Conservation (phyloP, 2,329 filamentous ascomycete genomes). For the Ampelomyces quisqualis region DNA sequence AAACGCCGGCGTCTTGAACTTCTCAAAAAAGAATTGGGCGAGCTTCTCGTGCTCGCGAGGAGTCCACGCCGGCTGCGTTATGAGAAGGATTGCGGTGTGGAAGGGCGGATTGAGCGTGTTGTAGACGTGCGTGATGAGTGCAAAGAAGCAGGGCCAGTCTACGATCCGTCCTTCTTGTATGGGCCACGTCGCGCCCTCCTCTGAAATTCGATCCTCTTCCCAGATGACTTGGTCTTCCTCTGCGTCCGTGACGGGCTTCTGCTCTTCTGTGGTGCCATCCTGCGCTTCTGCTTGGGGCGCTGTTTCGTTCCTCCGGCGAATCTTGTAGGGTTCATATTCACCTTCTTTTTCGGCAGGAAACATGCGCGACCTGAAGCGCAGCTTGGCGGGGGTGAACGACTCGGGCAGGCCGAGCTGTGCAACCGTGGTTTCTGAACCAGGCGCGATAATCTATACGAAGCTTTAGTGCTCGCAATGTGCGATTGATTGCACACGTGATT, state of each 20-base stretch:
- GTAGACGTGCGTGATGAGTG: constrained; percentile 89
- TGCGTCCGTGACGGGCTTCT: constrained; percentile 43
- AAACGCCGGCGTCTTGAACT: constrained; percentile 90
- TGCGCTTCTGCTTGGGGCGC: too few species aligned
- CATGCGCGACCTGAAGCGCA: constrained; percentile 90
- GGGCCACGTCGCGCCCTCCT: constrained; percentile 88
- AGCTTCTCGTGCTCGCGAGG: constrained; percentile 82
- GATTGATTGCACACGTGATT: neutral
- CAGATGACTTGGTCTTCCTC: constrained; percentile 65
- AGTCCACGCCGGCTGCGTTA: constrained; percentile 88
- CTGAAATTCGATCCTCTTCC: constrained; percentile 84
- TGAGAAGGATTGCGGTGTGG: constrained; percentile 89
- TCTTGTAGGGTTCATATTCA: constrained; percentile 78
- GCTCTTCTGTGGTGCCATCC: constrained; percentile 21
- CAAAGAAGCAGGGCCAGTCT: constrained; percentile 91
- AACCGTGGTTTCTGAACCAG: constrained; percentile 84
- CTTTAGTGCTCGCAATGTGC: constrained; percentile 11
- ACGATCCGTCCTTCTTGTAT: constrained; percentile 78
- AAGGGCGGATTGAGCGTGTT: constrained; percentile 85
- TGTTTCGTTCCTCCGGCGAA: constrained; percentile 61
- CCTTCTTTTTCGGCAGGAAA: constrained; percentile 76
- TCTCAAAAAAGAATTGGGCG: constrained; percentile 94
- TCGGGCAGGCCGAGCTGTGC: constrained; percentile 88
- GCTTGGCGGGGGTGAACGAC: constrained; percentile 84
- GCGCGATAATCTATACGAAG: constrained; percentile 70